Percentiles rank a stretch among this genome's conserved stretches.
Conservation (phyloP, 306 rosid species). For the Fragaria vesca region DNA sequence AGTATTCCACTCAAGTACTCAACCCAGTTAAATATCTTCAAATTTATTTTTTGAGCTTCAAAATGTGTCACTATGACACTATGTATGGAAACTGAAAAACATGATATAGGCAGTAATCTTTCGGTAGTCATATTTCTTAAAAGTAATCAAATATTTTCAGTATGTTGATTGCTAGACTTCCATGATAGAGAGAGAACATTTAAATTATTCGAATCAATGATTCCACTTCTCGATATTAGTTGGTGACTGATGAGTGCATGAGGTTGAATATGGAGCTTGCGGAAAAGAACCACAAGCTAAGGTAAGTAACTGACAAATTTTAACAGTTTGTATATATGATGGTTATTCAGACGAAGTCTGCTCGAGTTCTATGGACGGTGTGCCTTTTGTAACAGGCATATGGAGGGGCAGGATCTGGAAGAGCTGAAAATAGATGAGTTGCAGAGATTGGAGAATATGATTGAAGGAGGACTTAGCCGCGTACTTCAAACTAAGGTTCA, state of each 20-base stretch:
- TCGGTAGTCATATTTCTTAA: not conserved
- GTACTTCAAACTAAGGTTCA: constrained; percentile 34
- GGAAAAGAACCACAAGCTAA: constrained; percentile 31
- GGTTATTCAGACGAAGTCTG: not conserved
- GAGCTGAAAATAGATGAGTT: constrained; percentile 35
- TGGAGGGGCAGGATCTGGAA: constrained; percentile 37
- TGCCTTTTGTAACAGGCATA: constrained; percentile 23
- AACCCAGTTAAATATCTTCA: too few species aligned
- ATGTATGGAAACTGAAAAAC: not conserved
- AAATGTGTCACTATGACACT: not conserved
- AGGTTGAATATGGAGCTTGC: constrained; percentile 37
- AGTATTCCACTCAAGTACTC: not conserved
- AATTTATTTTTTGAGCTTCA: not conserved
- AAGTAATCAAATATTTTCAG: not conserved
- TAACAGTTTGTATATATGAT: not conserved
- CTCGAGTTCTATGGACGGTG: not conserved
- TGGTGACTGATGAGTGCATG: not conserved
- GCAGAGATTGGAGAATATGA: constrained; percentile 27
- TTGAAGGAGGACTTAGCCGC: constrained; percentile 35
- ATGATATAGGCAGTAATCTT: not conserved
- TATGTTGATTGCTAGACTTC: not conserved
- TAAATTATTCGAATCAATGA: not conserved
- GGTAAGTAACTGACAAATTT: constrained; percentile 14
- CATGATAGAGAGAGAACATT: not conserved
- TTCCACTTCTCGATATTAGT: constrained; percentile 12